Evolutionary conservation across 768 basidiomycete genomes (phyloP).

Genomic region (Pisolithus sp.): DNA sequence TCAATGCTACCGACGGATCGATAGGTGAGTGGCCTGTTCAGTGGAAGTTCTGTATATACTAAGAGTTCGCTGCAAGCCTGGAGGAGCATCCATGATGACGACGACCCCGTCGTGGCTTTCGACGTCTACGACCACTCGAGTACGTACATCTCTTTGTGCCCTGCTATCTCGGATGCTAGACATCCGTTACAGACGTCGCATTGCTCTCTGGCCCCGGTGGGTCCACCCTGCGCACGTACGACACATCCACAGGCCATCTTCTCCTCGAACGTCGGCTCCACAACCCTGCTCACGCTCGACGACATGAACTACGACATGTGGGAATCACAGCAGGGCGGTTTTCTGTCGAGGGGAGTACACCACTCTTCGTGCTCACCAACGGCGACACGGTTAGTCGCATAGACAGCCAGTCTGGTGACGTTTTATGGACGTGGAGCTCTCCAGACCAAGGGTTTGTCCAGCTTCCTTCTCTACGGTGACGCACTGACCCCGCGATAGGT

Average conservation of each 20-base stretch:
- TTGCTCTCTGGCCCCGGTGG: conserved; percentile 74
- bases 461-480: not conserved
- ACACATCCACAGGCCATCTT: conserved; percentile 55
- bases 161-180: not conserved
- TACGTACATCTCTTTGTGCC: conserved; percentile 28
- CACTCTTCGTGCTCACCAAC: conserved; percentile 50
- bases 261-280: conserved; percentile 62
- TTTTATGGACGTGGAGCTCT: conserved; percentile 68
- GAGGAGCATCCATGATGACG: conserved; percentile 69
- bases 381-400: conserved; percentile 53
- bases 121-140: conserved; percentile 48
- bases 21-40: conserved; percentile 36
- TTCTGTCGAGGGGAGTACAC: conserved; percentile 21
- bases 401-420: conserved; percentile 43
- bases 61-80: conserved; percentile 48
- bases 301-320: conserved; percentile 47
- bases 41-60: not conserved
- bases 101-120: conserved; percentile 64
- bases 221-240: conserved; percentile 61
- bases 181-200: conserved; percentile 46
- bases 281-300: conserved; percentile 33
- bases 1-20: conserved; percentile 61
- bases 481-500: conserved; percentile 34
- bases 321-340: conserved; percentile 42
- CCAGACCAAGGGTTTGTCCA: conserved; percentile 56